A percentile compares a stretch with the other conserved stretches of the same genome.
phyloP scores from a whole-genome alignment of 2,329 filamentous ascomycete genomes.

The Albophoma yamanashiensis region DNA sequence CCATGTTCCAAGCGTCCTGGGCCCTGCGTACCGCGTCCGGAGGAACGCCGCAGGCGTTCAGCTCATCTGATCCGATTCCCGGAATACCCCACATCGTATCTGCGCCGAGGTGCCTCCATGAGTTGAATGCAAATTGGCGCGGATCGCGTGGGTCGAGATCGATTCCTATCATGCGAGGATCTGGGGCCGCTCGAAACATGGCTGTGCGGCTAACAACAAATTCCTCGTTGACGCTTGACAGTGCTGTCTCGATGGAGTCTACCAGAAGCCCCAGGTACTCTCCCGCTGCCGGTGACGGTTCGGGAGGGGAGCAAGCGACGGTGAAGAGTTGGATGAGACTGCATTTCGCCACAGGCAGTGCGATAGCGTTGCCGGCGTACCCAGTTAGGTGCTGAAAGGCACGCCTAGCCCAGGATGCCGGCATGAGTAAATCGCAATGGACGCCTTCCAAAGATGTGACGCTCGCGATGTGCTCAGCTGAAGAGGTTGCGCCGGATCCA shows the following conservation, averaged over 20 bases:
- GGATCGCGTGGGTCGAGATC: constrained; percentile 28
- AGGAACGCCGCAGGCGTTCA: neutral
- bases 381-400: constrained; percentile 18
- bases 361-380: constrained; percentile 31
- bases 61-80: constrained; percentile 4
- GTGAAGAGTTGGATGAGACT: constrained; percentile 10
- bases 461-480: neutral
- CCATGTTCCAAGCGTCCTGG: constrained; percentile 17
- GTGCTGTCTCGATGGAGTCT: constrained; percentile 13
- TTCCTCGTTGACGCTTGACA: constrained; percentile 25
- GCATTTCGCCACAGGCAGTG: constrained; percentile 23
- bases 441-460: neutral
- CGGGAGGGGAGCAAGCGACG: constrained; percentile 7
- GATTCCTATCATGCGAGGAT: constrained; percentile 29
- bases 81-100: constrained; percentile 26
- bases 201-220: constrained; percentile 26
- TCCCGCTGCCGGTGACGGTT: neutral
- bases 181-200: constrained; percentile 23
- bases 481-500: constrained; percentile 1
- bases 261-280: constrained; percentile 17
- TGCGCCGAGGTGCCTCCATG: constrained; percentile 32
- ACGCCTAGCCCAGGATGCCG: constrained; percentile 29
- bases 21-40: constrained; percentile 20
- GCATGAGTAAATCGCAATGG: constrained; percentile 23
- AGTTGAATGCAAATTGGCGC: constrained; percentile 30